Evolutionary conservation across 345 rosid species (phyloP).

Genomic region (Rhizophora apiculata): DNA sequence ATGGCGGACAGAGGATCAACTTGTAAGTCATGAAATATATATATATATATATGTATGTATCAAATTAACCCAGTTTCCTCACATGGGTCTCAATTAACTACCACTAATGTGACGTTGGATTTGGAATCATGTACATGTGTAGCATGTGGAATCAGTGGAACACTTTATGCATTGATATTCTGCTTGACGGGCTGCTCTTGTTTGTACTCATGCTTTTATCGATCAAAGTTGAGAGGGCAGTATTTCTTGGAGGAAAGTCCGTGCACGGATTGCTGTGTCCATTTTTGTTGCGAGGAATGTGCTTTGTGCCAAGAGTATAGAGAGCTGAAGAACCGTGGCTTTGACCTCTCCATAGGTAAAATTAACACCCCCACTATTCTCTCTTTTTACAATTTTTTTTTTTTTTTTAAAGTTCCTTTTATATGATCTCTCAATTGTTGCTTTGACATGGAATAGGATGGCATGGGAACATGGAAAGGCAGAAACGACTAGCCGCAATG

Average conservation of each 20-base stretch:
- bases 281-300: slow-evolving; percentile 57
- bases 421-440: not conserved
- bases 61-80: too few species aligned
- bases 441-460: slow-evolving; percentile 38
- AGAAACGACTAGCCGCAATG: slow-evolving; percentile 28
- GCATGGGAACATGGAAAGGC: slow-evolving; percentile 72
- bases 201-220: slow-evolving; percentile 55
- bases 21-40: slow-evolving; percentile 7
- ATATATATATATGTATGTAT: too few species aligned
- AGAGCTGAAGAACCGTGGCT: slow-evolving; percentile 56
- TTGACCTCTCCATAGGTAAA: slow-evolving; percentile 44
- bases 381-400: too few species aligned
- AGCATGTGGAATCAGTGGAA: slow-evolving; percentile 57
- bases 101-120: too few species aligned
- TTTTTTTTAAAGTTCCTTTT: not conserved
- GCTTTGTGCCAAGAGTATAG: slow-evolving; percentile 62
- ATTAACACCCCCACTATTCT: not conserved
- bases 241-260: slow-evolving; percentile 48
- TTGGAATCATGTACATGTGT: slow-evolving; percentile 1
- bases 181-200: slow-evolving; percentile 47
- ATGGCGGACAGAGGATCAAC: slow-evolving; percentile 58
- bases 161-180: slow-evolving; percentile 34
- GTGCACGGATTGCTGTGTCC: slow-evolving; percentile 47
- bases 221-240: slow-evolving; percentile 61
- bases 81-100: too few species aligned